phyloP scores from a whole-genome alignment of 495 filamentous ascomycete genomes.

The Podospora sp. region DNA sequence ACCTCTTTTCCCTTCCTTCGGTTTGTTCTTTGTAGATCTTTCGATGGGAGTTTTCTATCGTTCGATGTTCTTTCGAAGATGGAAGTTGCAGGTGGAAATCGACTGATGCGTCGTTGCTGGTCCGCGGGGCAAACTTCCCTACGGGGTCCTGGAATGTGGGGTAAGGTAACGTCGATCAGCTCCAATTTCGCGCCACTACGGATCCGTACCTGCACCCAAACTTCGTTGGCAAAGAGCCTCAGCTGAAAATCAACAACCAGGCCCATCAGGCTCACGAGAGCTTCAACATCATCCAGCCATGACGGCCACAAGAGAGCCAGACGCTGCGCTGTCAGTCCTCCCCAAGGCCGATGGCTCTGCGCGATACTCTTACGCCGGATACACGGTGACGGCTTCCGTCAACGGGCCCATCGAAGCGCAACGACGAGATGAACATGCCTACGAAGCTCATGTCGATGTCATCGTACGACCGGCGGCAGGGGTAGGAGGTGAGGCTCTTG shows the following conservation, averaged over 20 bases:
- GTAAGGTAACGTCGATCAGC: slow-evolving; percentile 31
- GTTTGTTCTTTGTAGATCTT: background rate
- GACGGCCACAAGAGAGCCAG: slow-evolving; percentile 47
- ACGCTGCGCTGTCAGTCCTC: slow-evolving; percentile 59
- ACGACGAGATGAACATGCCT: slow-evolving; percentile 82
- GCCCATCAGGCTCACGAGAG: background rate
- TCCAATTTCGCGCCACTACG: slow-evolving; percentile 16
- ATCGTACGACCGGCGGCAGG: slow-evolving; percentile 83
- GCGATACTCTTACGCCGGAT: slow-evolving; percentile 75
- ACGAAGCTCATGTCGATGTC: slow-evolving; percentile 88
- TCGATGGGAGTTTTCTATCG: slow-evolving; percentile 1
- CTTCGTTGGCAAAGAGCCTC: slow-evolving; percentile 10
- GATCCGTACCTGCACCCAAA: slow-evolving; percentile 14
- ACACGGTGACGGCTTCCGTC: slow-evolving; percentile 78
- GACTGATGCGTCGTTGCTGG: slow-evolving; percentile 7
- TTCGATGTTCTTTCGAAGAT: slow-evolving; percentile 7
- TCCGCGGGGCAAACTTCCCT: slow-evolving; percentile 12
- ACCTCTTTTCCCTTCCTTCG: background rate
- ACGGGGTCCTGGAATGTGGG: slow-evolving; percentile 25
- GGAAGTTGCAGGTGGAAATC: slow-evolving; percentile 5
- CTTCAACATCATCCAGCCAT: slow-evolving; percentile 31
- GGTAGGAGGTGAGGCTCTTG: slow-evolving; percentile 69
- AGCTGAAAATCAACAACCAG: slow-evolving; percentile 3
- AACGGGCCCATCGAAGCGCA: slow-evolving; percentile 92
- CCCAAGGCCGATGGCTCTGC: slow-evolving; percentile 85